Base-by-base conservation (phyloP, 805 yeast genomes). In the Metschnikowia similis region DNA sequence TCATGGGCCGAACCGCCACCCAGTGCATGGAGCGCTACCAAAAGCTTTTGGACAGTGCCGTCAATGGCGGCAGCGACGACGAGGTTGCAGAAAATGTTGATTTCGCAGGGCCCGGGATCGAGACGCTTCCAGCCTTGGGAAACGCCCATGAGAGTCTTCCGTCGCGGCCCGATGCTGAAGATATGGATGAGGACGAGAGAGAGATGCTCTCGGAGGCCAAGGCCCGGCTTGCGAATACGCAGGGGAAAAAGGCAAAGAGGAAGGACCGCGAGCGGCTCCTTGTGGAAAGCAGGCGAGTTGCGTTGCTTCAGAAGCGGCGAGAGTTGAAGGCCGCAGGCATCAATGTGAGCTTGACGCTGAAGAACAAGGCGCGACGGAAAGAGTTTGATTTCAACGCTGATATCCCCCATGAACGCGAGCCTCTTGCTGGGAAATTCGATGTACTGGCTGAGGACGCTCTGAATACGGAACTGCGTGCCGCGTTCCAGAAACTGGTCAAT, bases 201-300 rank as follows among this genome's bases (percentile, higher is more conserved):
- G 97, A 92, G 64, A 89, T 91, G 97, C 66, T 91, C 7, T 82
- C 89, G n/a, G 99, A 94, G 63, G 99, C 99, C 0, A 79, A 85
- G 43, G 96, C 97, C 1, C 79, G 99, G 57, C 71, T 92, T 55
- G 88, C 96, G 10, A 91, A 89, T 59, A 90, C 97, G 0, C 89
- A 87, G 64, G 99, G 98, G 52, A 90, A 91, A 57, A 92, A 92
- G 66, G 97, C 97, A 0, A 88, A 91, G 51, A 70, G 98, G 51
- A 89, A 91, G 62, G 88, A 85, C 2, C 74, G 97, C 50, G 98
- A 92, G 63, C 72, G 94, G 45, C 77, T 87, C 79, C 69, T 89
- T 41, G 87, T 84, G 45, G 96, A 90, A 61, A 86, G 89, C 51
- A 78, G 82, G 57, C 69, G 95, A 31, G 74, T 89, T 21, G 87